Evolutionary conservation across 2,329 filamentous ascomycete species (phyloP).

Genomic region (Eurotiales sp.): DNA sequence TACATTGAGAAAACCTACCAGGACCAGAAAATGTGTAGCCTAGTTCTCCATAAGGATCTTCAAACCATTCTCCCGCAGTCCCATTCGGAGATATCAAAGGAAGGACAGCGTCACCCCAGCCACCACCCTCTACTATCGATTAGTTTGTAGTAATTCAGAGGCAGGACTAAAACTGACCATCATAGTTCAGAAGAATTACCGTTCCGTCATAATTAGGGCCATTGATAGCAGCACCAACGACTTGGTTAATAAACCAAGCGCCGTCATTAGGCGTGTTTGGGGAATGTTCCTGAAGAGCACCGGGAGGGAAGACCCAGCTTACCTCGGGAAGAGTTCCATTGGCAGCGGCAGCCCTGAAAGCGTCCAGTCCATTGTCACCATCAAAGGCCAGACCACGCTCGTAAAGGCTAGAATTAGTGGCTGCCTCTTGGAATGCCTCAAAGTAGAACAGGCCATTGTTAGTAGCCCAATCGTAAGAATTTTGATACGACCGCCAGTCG

Average conservation of each 20-base stretch:
- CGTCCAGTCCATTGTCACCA: conserved; percentile 39
- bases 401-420: conserved; percentile 39
- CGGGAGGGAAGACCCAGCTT: conserved; percentile 48
- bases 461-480: conserved; percentile 48
- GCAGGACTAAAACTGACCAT: not conserved
- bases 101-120: conserved; percentile 53
- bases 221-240: conserved; percentile 49
- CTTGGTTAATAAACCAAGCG: conserved; percentile 51
- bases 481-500: conserved; percentile 51
- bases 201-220: conserved; percentile 49
- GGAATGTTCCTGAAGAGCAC: conserved; percentile 52
- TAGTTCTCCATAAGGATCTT: conserved; percentile 42
- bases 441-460: conserved; percentile 55
- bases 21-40: conserved; percentile 44
- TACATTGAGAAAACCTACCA: conserved; percentile 8
- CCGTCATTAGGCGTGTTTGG: conserved; percentile 52
- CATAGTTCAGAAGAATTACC: conserved; percentile 27
- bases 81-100: conserved; percentile 49
- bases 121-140: conserved; percentile 45
- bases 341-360: conserved; percentile 50
- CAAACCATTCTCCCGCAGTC: conserved; percentile 52
- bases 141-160: not conserved
- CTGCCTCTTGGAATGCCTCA: conserved; percentile 48
- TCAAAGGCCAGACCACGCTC: conserved; percentile 44
- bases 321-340: conserved; percentile 51